Evolutionary conservation across 2,329 filamentous ascomycete species (phyloP).

Genomic region (Fusarium vanettenii): DNA sequence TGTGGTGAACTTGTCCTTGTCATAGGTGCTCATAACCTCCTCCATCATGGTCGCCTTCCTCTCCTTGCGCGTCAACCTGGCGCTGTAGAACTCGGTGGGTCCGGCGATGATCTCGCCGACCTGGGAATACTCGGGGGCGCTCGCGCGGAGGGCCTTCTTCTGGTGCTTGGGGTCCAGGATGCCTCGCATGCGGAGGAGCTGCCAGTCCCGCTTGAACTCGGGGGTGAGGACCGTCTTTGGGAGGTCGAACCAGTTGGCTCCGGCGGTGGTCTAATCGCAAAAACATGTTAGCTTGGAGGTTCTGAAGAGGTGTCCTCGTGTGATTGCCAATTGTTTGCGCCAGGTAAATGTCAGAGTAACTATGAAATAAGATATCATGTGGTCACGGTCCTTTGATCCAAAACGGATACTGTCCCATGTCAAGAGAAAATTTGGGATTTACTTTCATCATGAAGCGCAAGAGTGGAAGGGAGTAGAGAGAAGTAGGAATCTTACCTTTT

Average conservation of each 20-base stretch:
- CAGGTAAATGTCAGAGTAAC: slow-evolving; percentile 73
- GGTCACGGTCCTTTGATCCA: slow-evolving; percentile 66
- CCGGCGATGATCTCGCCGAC: slow-evolving; percentile 90
- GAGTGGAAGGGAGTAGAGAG: background rate
- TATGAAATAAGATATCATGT: slow-evolving; percentile 71
- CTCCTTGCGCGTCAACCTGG: slow-evolving; percentile 86
- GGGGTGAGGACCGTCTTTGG: slow-evolving; percentile 86
- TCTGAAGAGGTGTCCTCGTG: background rate
- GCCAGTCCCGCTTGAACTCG: slow-evolving; percentile 88
- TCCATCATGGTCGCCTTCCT: slow-evolving; percentile 88
- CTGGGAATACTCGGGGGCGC: slow-evolving; percentile 82
- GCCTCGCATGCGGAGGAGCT: slow-evolving; percentile 88
- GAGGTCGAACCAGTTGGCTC: slow-evolving; percentile 87
- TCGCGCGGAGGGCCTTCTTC: slow-evolving; percentile 83
- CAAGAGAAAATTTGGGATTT: slow-evolving; percentile 51
- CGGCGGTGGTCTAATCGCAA: slow-evolving; percentile 68
- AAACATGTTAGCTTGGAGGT: slow-evolving; percentile 35
- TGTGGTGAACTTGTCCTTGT: slow-evolving; percentile 78
- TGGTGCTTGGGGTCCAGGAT: slow-evolving; percentile 93
- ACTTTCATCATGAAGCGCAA: slow-evolving; percentile 53
- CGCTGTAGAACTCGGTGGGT: slow-evolving; percentile 86
- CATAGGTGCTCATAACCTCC: slow-evolving; percentile 70
- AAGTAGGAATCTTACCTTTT: slow-evolving; percentile 44
- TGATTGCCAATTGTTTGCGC: slow-evolving; percentile 16
- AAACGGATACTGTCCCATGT: slow-evolving; percentile 55